Conservation (phyloP, 805 yeast species). For the Lipomyces orientalis region DNA sequence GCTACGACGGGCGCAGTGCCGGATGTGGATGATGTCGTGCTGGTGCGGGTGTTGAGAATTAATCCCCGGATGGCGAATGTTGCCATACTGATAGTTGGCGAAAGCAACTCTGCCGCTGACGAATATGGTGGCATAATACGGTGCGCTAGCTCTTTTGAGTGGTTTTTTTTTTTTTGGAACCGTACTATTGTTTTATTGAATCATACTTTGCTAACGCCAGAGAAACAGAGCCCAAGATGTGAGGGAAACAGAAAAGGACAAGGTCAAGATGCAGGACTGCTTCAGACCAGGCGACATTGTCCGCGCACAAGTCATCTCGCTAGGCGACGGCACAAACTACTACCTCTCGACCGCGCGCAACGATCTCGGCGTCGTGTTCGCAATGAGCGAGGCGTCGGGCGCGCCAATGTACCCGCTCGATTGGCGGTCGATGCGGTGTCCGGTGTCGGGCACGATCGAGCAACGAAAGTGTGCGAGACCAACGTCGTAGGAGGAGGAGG, state of each 20-base stretch:
- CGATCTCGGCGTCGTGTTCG: conserved; percentile 93
- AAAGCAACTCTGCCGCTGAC: conserved; percentile 40
- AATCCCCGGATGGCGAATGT: conserved; percentile 73
- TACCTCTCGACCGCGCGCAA: conserved; percentile 87
- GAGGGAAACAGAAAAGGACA: conserved; percentile 88
- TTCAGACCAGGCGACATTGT: conserved; percentile 93
- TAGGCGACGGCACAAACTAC: conserved; percentile 94
- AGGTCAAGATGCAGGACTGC: conserved; percentile 75
- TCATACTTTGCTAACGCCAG: neutral
- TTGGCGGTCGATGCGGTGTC: conserved; percentile 93
- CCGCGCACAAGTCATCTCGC: conserved; percentile 71
- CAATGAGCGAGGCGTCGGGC: conserved; percentile 71
- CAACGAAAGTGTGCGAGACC: conserved; percentile 93
- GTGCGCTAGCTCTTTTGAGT: conserved; percentile 17
- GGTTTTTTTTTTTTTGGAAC: neutral
- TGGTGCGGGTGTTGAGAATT: conserved; percentile 74
- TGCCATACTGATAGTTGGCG: conserved; percentile 75
- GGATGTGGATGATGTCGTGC: conserved; percentile 79
- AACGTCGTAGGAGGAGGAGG: conserved; percentile 9
- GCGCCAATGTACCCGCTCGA: conserved; percentile 84
- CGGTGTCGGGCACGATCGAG: conserved; percentile 74
- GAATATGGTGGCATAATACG: conserved; percentile 41
- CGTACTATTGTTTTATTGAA: too few relatives aligned
- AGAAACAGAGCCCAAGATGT: conserved; percentile 78
- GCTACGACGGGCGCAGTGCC: conserved; percentile 55